Evolutionary conservation across 768 basidiomycete species (phyloP).

Genomic region (Symmetrospora coprosmae): DNA sequence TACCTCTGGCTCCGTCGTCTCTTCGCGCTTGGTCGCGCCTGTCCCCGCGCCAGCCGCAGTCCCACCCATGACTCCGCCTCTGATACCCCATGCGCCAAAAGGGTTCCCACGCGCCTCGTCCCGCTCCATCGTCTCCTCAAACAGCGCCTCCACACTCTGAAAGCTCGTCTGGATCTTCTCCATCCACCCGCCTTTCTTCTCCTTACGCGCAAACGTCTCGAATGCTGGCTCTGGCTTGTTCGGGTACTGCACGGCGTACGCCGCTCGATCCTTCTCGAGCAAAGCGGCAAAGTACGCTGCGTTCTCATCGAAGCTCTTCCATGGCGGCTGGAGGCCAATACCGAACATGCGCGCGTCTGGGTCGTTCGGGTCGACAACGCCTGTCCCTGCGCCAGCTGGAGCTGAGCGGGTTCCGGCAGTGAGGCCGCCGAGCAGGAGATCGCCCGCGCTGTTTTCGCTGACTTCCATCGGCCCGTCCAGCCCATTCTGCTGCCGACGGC

Average conservation of each 20-base stretch:
- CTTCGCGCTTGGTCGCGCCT: background rate
- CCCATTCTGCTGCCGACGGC: constrained; percentile 43
- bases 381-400: too few species aligned
- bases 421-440: constrained; percentile 10
- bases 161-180: constrained; percentile 71
- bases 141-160: constrained; percentile 55
- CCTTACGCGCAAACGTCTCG: constrained; percentile 24
- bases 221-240: constrained; percentile 31
- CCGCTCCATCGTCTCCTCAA: constrained; percentile 18
- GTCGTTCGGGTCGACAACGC: background rate
- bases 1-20: constrained; percentile 21
- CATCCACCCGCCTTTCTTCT: constrained; percentile 44
- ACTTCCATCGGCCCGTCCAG: constrained; percentile 34
- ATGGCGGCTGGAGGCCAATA: constrained; percentile 48
- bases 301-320: constrained; percentile 59
- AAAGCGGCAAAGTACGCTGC: constrained; percentile 57
- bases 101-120: constrained; percentile 28
- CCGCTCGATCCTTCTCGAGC: constrained; percentile 44
- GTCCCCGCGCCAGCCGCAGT: background rate
- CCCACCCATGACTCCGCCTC: constrained; percentile 22
- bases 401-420: background rate
- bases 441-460: constrained; percentile 26
- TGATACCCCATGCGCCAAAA: constrained; percentile 31
- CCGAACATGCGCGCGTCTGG: constrained; percentile 36
- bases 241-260: constrained; percentile 32